Base-by-base conservation (phyloP, 306 rosid species). In the Phaseolus lunatus region DNA sequence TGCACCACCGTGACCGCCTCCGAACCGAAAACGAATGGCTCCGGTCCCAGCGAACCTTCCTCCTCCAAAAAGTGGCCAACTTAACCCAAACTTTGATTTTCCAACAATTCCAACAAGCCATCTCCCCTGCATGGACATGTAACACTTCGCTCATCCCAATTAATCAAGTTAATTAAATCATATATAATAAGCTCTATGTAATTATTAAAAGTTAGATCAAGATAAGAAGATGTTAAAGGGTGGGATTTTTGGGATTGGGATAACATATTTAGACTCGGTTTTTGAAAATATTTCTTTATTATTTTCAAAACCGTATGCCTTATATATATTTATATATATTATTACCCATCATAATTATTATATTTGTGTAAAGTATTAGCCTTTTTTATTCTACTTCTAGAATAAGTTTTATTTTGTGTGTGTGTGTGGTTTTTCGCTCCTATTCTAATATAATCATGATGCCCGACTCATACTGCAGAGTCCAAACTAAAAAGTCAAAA, bases 21-120 rank as follows among this genome's bases (percentile, higher is more conserved):
- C 85, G 87, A 56, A 87, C 90, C 52, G 97, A 89, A 64, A 95
- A 90, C 85, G 81, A 78, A 29, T 83, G 83, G 77, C 93, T 92
- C 82, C 86, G 70, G 53, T 85, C 88, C 63, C 93, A 95, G 69
- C 81, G 77, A 74, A 75, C 80, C 70, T 12, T 80, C 68, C 91
- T 95, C 44, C 78, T 45, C 37, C 92, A 86, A 75, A 88, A 72
- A 85, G 79, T 92, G 65, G 70, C 78, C 75, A 66, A 76, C 31
- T 81, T 77, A 41, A 82, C 90, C 13, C 92, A 84, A 84, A 56
- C 82, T 77, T 83, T 90, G 90, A 81, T 82, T 59, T 80, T 48
- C 78, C 92, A 91, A 74, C 94, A 76, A 64, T 84, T 86, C 43
- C 92, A 87, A 67, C 90, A 87, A 72, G 87, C 87, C 39, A 31